Evolutionary conservation across 1,284 basidiomycete species (phyloP).

Genomic region (Ustilago nuda): DNA sequence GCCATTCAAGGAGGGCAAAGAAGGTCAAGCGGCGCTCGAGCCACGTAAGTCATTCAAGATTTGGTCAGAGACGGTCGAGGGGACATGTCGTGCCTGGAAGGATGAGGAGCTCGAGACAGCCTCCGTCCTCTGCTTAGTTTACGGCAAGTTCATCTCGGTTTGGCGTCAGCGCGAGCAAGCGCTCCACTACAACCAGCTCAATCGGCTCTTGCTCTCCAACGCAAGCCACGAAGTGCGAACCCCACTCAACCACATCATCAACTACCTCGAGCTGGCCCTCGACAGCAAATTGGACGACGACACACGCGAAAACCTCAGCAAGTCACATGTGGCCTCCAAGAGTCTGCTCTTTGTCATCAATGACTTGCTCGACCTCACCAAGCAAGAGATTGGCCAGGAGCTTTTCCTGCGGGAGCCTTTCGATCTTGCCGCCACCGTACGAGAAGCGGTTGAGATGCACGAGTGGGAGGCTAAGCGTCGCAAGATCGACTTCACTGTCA

Average conservation of each 20-base stretch:
- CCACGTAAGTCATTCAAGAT: constrained; percentile 70
- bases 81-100: constrained; percentile 81
- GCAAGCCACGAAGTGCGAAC: constrained; percentile 83
- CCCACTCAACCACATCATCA: constrained; percentile 71
- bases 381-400: constrained; percentile 82
- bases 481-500: constrained; percentile 76
- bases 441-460: constrained; percentile 76
- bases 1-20: constrained; percentile 76
- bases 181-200: constrained; percentile 81
- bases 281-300: constrained; percentile 82
- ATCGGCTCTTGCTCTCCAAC: constrained; percentile 84
- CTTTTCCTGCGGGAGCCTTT: constrained; percentile 86
- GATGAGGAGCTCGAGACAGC: constrained; percentile 90
- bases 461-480: constrained; percentile 79
- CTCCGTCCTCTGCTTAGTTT: constrained; percentile 84
- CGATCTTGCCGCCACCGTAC: constrained; percentile 77
- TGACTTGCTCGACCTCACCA: constrained; percentile 84
- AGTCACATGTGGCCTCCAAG: constrained; percentile 84
- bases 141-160: constrained; percentile 86
- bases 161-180: constrained; percentile 88
- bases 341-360: constrained; percentile 77
- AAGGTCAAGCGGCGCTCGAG: constrained; percentile 56
- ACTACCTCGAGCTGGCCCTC: constrained; percentile 83
- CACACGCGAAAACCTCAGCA: constrained; percentile 81
- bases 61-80: constrained; percentile 83